Evolutionary conservation across 1,284 basidiomycete genomes (phyloP).

Genomic region (Schizopora paradoxa): DNA sequence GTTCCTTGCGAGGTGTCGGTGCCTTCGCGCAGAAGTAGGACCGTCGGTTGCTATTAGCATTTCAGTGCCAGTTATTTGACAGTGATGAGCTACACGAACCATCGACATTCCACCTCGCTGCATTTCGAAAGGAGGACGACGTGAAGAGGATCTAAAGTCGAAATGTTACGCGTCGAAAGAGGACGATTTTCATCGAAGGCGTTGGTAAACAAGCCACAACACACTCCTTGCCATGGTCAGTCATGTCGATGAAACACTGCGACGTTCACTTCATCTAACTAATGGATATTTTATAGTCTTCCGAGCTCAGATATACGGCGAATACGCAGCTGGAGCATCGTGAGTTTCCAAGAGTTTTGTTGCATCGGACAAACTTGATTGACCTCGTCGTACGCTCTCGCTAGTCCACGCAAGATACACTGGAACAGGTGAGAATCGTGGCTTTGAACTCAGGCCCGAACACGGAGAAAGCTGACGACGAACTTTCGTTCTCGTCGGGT

Average conservation of each 20-base stretch:
- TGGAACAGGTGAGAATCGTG: constrained; percentile 66
- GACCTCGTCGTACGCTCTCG: constrained; percentile 15
- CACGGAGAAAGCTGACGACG: constrained; percentile 4
- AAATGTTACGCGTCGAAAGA: neutral
- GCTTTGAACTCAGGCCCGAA: constrained; percentile 10
- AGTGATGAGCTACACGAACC: constrained; percentile 15
- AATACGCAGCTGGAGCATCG: constrained; percentile 92
- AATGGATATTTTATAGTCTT: constrained; percentile 46
- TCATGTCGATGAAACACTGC: too few relatives aligned
- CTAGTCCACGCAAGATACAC: constrained; percentile 94
- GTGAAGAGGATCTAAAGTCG: neutral
- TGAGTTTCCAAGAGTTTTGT: constrained; percentile 36
- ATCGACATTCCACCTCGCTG: constrained; percentile 25
- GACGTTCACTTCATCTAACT: constrained; percentile 4
- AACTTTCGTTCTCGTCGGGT: too few relatives aligned
- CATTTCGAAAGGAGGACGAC: constrained; percentile 18
- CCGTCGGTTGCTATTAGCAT: constrained; percentile 79
- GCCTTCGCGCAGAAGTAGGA: constrained; percentile 90
- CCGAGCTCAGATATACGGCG: constrained; percentile 88
- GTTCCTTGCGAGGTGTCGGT: constrained; percentile 97
- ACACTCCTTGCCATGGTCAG: constrained; percentile 42
- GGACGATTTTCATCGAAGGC: constrained; percentile 13
- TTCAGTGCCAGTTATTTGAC: neutral
- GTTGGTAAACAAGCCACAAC: constrained; percentile 6
- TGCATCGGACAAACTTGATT: constrained; percentile 13